Evolutionary conservation across 2,329 filamentous ascomycete species (phyloP).

Genomic region (Alternaria arborescens): DNA sequence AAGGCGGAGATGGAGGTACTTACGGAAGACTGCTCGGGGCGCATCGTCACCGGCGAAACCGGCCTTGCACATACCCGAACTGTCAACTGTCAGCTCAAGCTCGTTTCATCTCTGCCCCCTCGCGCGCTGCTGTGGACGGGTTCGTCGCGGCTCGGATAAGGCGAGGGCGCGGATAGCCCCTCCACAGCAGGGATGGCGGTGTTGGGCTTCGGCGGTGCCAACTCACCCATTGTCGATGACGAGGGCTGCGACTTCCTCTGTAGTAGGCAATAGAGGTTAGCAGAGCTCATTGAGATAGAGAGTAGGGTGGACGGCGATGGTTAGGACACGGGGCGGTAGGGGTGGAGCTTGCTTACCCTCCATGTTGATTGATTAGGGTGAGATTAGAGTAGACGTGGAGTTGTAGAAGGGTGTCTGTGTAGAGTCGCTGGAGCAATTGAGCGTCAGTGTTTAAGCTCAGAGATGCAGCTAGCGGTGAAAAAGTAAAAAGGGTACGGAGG

Average conservation of each 20-base stretch:
- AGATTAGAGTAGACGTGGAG: constrained; percentile 47
- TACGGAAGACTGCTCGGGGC: constrained; percentile 99
- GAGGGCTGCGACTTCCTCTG: constrained; percentile 99
- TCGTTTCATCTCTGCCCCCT: constrained; percentile 30
- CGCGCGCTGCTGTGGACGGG: constrained; percentile 35
- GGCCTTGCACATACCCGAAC: constrained; percentile 99
- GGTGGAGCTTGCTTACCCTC: constrained; percentile 69
- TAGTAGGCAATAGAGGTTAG: constrained; percentile 51
- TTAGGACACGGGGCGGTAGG: constrained; percentile 24
- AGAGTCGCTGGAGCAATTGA: constrained; percentile 42
- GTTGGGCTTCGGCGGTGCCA: constrained; percentile 42
- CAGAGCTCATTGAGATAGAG: constrained; percentile 44
- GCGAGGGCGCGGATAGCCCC: constrained; percentile 44
- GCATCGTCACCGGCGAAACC: constrained; percentile 99
- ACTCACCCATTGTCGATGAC: constrained; percentile 99
- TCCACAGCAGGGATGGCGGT: constrained; percentile 50
- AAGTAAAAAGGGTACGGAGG: constrained; percentile 37
- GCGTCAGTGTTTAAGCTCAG: constrained; percentile 37
- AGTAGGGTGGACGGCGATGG: constrained; percentile 29
- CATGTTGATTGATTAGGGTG: constrained; percentile 62
- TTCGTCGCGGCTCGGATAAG: constrained; percentile 32
- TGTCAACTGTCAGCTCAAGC: constrained; percentile 59
- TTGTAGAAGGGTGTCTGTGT: constrained; percentile 42
- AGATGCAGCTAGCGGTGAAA: constrained; percentile 31
- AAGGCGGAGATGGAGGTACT: constrained; percentile 61